Conservation (phyloP, 164 flowering plant genomes). For the Vitis labrusca region DNA sequence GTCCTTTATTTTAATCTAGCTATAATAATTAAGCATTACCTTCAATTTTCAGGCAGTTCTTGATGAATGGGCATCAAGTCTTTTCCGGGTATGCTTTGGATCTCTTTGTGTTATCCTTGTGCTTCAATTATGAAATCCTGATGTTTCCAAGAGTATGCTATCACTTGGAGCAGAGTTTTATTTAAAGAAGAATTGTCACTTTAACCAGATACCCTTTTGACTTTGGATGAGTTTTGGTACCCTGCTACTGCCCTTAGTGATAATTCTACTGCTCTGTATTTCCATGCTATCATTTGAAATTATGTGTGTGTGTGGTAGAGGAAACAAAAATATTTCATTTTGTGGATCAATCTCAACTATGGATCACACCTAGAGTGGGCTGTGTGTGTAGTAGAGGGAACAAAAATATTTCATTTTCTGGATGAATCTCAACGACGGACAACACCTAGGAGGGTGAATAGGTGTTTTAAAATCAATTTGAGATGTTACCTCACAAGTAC, state of each 20-base stretch:
- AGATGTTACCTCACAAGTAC: no score
- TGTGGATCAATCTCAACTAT: no score
- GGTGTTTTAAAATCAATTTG: no score
- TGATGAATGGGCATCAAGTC: conserved; percentile 99
- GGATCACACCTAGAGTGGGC: no score
- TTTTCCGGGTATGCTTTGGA: conserved; percentile 72
- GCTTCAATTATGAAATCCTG: background rate
- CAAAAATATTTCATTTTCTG: no score
- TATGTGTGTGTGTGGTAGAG: no score
- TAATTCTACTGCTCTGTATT: background rate
- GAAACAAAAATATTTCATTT: no score
- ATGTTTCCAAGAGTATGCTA: background rate
- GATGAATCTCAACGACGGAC: no score
- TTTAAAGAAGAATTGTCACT: background rate
- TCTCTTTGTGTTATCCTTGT: conserved; percentile 11
- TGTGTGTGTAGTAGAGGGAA: no score
- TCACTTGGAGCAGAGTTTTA: background rate
- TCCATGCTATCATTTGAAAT: no score
- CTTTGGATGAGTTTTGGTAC: background rate
- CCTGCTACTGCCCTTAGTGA: background rate
- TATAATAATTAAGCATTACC: background rate
- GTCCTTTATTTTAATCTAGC: background rate
- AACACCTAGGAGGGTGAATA: no score
- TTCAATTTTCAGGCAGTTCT: conserved; percentile 73
- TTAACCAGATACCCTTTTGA: background rate